A percentile compares a stretch with the other conserved stretches of the same genome.
These are phyloP conservation scores for Saturnispora sekii DNA, from an alignment of 805 yeast genomes.

Conservation along the genomic window DNA sequence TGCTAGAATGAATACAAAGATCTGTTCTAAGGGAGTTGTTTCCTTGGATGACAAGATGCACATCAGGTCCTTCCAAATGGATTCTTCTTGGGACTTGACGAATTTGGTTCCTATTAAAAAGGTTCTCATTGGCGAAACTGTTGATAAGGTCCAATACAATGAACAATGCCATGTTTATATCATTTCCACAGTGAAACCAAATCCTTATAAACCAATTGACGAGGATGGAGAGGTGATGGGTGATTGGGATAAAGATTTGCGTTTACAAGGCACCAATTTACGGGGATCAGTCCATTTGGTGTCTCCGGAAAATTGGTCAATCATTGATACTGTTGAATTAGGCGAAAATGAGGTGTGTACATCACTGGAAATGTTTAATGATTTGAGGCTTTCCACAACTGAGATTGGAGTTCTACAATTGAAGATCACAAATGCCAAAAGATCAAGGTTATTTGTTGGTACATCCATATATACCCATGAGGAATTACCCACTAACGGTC, in stretches of 20 bases:
- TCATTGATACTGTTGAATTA: slow-evolving; percentile 59
- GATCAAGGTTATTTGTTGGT: slow-evolving; percentile 57
- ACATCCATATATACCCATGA: slow-evolving; percentile 68
- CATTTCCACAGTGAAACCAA: slow-evolving; percentile 48
- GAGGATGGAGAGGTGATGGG: slow-evolving; percentile 62
- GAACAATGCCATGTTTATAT: slow-evolving; percentile 53
- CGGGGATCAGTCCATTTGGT: slow-evolving; percentile 55
- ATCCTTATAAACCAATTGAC: slow-evolving; percentile 56
- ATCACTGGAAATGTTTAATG: slow-evolving; percentile 42
- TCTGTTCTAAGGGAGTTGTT: slow-evolving; percentile 43
- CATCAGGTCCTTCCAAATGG: slow-evolving; percentile 51
- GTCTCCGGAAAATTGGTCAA: slow-evolving; percentile 68
- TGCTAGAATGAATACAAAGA: slow-evolving; percentile 35
- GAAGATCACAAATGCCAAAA: slow-evolving; percentile 34
- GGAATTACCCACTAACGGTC: slow-evolving; percentile 71
- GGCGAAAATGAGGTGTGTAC: slow-evolving; percentile 60
- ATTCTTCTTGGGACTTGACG: slow-evolving; percentile 40
- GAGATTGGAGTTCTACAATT: slow-evolving; percentile 17
- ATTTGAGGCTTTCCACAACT: slow-evolving; percentile 26
- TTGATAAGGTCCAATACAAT: slow-evolving; percentile 62
- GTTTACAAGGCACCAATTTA: slow-evolving; percentile 42
- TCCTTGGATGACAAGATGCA: slow-evolving; percentile 61
- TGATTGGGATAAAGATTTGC: slow-evolving; percentile 40
- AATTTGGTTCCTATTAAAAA: slow-evolving; percentile 51
- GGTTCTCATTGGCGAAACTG: slow-evolving; percentile 45